Evolutionary conservation across 2,329 filamentous ascomycete genomes (phyloP), one percentile per base, ranked within the genome.

Genomic region (Nannizziopsis barbatae): DNA sequence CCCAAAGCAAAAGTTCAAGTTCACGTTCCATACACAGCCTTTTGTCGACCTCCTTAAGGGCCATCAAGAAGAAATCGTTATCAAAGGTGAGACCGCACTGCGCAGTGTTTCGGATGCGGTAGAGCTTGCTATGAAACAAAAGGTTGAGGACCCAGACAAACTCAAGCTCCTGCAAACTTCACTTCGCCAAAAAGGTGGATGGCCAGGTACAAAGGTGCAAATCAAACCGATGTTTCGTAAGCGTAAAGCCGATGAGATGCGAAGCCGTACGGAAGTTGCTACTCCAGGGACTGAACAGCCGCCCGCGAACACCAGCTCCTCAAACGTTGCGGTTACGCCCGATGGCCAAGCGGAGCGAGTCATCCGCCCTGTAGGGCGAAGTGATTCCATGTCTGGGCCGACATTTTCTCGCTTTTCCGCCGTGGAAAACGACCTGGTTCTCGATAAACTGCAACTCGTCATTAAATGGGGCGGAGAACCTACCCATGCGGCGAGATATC

Each of bases 201-300:
- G 90, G 84, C 83, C 88, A 3, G 92, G 92, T 0, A 98, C 92
- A 1, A 98, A 98, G 65, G 88, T 98, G 1, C 92, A 98, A 66
- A 96, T 98, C 64, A 98, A 98, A 66, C 92, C 92, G 8, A 95
- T 98, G 88, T 98, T 98, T 66, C 81, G 89, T 45, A 95, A 90
- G 70, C 82, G 87, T 60, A 86, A 81, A 60, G 77, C 80, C 2
- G 78, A 84, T 44, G 78, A 81, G 54, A 63, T 70, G 50, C 51
- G 54, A 50, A 67, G 55, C 41, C 58, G 58, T 49, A 14, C 35
- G 49, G 56, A 27, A 55, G 41, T 45, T 10, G 46, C 39, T 10
- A 47, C 45, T 22, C 39, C 50, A n/a, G 37, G 52, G 11, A 42
- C 53, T 18, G 52, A 56, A 10, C 40, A 32, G 3, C 46, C 53